These are phyloP conservation scores for Pleurotus tuoliensis DNA, from an alignment of 768 basidiomycete species.

Conservation along the genomic window DNA sequence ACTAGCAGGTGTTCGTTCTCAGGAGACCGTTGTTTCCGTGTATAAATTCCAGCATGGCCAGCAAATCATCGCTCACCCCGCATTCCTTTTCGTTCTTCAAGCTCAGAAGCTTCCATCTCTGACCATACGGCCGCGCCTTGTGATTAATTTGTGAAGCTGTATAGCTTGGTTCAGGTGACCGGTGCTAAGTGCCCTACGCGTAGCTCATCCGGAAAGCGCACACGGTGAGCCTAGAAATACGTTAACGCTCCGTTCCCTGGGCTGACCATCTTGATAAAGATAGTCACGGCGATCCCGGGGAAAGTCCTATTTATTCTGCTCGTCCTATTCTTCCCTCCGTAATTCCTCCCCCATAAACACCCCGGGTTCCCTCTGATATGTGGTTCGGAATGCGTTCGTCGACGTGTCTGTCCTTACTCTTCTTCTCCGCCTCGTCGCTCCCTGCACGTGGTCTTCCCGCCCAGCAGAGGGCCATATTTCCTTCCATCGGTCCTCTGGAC, in stretches of 20 bases:
- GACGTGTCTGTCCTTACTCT: constrained; percentile 1
- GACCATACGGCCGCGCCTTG: constrained; percentile 4
- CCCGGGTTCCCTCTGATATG: background rate
- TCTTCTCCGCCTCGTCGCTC: background rate
- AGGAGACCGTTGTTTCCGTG: background rate
- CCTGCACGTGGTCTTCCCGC: background rate
- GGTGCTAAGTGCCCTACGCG: too few species aligned
- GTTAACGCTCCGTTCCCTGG: too few species aligned
- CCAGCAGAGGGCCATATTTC: background rate
- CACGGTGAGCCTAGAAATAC: too few species aligned
- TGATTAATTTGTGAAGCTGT: background rate
- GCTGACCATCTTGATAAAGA: too few species aligned
- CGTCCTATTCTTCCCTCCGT: too few species aligned
- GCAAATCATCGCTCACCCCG: background rate
- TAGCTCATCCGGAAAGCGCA: too few species aligned
- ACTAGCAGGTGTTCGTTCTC: background rate
- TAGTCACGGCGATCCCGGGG: too few species aligned
- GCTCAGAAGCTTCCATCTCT: background rate
- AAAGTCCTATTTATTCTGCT: too few species aligned
- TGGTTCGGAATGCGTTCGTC: background rate
- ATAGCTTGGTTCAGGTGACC: background rate
- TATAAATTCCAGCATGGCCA: background rate
- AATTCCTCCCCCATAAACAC: too few species aligned
- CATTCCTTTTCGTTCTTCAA: background rate
- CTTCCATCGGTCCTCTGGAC: constrained; percentile 22